Percentiles rank a stretch among this genome's conserved stretches.
These are phyloP conservation scores for Quercus suber DNA, from an alignment of 306 rosid species.

Conservation along the genomic window DNA sequence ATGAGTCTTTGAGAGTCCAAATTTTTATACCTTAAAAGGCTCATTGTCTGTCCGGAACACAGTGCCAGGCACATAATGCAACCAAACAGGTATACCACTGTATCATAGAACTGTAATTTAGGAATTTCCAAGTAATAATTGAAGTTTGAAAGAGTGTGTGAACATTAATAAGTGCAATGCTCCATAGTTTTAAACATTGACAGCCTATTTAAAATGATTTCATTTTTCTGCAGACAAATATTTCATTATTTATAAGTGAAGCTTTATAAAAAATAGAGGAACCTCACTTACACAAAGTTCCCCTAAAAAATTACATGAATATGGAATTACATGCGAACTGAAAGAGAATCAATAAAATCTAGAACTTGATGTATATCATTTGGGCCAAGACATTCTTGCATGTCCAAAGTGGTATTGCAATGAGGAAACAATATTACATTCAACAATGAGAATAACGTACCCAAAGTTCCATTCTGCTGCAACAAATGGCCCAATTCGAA, in stretches of 20 bases:
- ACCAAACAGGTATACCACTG: conserved; percentile 98
- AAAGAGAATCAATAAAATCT: too few species aligned
- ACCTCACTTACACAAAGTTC: too few species aligned
- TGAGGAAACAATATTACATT: neutral
- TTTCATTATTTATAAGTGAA: too few species aligned
- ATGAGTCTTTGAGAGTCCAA: conserved; percentile 9
- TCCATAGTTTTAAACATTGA: neutral
- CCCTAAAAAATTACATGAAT: too few species aligned
- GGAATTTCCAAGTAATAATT: conserved; percentile 11
- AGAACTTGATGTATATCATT: too few species aligned
- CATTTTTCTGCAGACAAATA: neutral
- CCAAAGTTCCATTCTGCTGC: conserved; percentile 62
- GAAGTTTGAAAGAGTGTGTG: conserved; percentile 3
- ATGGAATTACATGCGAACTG: too few species aligned
- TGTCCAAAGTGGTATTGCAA: too few species aligned
- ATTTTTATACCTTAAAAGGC: conserved; percentile 69
- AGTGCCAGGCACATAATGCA: conserved; percentile 86
- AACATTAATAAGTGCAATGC: neutral
- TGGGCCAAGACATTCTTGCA: too few species aligned
- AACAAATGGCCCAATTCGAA: conserved; percentile 58
- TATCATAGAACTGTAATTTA: conserved; percentile 23
- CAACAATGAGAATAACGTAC: conserved; percentile 11
- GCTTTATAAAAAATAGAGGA: too few species aligned
- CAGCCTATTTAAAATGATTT: neutral
- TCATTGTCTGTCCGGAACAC: conserved; percentile 79